These are phyloP conservation scores for Starmerella vaccinii DNA, from an alignment of 805 yeast genomes.

Conservation along the genomic window DNA sequence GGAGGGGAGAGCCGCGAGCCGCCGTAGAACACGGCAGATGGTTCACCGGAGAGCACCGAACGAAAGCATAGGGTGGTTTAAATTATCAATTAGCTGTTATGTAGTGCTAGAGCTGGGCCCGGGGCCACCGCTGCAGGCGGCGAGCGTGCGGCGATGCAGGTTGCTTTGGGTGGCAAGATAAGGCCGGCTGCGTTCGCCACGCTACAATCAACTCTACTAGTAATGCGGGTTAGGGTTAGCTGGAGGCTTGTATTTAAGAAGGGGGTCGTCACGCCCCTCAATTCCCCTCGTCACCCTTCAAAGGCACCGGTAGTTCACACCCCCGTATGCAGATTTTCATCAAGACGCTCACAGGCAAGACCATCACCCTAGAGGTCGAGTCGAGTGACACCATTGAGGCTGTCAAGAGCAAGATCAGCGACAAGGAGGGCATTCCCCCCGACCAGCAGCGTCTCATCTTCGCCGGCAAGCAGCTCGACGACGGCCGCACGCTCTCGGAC, in stretches of 20 bases:
- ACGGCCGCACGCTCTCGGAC: conserved; percentile 85
- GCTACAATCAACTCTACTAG: background rate
- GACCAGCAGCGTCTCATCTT: conserved; percentile 91
- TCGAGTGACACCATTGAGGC: conserved; percentile 91
- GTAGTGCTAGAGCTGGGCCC: background rate
- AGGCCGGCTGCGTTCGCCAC: conserved; percentile 6
- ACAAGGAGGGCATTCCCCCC: conserved; percentile 93
- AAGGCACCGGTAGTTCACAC: conserved; percentile 17
- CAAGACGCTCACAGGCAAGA: conserved; percentile 97
- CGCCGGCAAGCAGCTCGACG: conserved; percentile 93
- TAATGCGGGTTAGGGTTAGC: background rate
- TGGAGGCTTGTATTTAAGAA: background rate
- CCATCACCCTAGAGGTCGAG: conserved; percentile 79
- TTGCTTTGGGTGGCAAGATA: conserved; percentile 5
- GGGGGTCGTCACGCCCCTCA: background rate
- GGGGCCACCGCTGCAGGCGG: background rate
- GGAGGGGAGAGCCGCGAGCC: background rate
- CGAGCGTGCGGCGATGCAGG: background rate
- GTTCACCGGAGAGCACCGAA: background rate
- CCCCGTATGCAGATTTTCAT: conserved; percentile 64
- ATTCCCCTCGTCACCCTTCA: background rate
- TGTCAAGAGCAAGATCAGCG: conserved; percentile 87
- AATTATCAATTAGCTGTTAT: background rate
- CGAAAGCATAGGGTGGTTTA: background rate
- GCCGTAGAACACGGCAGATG: background rate